A percentile compares a stretch with the other conserved stretches of the same genome.
Evolutionary conservation across 306 rosid species (phyloP).

Genomic region (Gillenia trifoliata): DNA sequence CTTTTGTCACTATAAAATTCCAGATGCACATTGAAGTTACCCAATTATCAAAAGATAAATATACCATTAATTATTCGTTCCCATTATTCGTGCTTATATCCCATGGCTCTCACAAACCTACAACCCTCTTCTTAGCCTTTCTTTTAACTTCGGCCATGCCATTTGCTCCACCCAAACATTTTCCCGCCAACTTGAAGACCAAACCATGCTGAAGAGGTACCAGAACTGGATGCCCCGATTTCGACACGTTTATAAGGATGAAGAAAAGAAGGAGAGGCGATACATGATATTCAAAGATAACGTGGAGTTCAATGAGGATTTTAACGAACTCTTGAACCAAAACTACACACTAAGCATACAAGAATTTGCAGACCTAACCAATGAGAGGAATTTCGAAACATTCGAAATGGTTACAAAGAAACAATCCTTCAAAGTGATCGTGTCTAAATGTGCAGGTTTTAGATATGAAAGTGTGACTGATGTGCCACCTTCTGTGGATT

Average conservation of each 20-base stretch:
- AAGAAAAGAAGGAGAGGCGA: slow-evolving; percentile 20
- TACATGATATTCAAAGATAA: slow-evolving; percentile 28
- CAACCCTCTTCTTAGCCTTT: not conserved
- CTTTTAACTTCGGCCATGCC: not conserved
- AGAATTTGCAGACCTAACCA: slow-evolving; percentile 34
- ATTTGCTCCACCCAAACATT: not conserved
- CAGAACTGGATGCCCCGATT: slow-evolving; percentile 33
- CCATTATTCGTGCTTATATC: too few species aligned
- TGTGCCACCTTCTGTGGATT: slow-evolving; percentile 25
- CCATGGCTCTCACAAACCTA: not conserved
- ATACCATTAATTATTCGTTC: too few species aligned
- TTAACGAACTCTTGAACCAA: slow-evolving; percentile 16
- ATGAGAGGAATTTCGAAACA: slow-evolving; percentile 32
- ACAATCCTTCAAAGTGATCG: slow-evolving; percentile 1
- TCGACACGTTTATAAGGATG: slow-evolving; percentile 19
- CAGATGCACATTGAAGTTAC: not conserved
- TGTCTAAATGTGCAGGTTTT: slow-evolving; percentile 32
- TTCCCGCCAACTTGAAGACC: not conserved
- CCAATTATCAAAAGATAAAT: not conserved
- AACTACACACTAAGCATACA: slow-evolving; percentile 22
- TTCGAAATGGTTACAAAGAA: slow-evolving; percentile 27
- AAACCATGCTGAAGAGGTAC: slow-evolving; percentile 13
- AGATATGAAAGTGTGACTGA: slow-evolving; percentile 24
- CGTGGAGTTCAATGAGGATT: slow-evolving; percentile 21
- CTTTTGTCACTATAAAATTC: not conserved